phyloP scores from a whole-genome alignment of 208 protist species.

The Leishmania tarentolae region DNA sequence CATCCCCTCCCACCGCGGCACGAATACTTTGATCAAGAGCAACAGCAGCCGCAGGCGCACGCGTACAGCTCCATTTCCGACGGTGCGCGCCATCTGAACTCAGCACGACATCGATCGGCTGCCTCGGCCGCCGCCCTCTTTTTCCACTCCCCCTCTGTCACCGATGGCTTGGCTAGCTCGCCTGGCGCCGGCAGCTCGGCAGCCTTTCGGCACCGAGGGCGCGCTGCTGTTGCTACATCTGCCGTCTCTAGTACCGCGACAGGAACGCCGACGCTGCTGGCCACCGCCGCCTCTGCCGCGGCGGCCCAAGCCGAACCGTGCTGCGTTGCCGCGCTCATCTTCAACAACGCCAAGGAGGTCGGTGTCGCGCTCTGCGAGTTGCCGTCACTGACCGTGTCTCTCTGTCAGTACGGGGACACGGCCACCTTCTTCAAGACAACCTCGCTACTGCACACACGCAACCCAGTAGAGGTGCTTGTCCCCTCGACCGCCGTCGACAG shows the following conservation, averaged over 20 bases:
- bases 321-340: conserved; percentile 72
- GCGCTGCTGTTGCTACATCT: neutral
- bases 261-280: neutral
- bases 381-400: conserved; percentile 59
- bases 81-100: conserved; percentile 27
- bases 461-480: conserved; percentile 80
- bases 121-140: conserved; percentile 20
- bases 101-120: conserved; percentile 23
- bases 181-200: neutral
- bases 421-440: conserved; percentile 70
- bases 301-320: conserved; percentile 29
- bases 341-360: conserved; percentile 75
- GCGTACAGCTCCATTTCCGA: conserved; percentile 30
- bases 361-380: conserved; percentile 72
- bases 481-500: conserved; percentile 55
- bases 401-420: conserved; percentile 82
- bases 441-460: conserved; percentile 64
- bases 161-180: neutral
- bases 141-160: conserved; percentile 8
- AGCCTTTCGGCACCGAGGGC: neutral
- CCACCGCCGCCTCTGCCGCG: conserved; percentile 2
- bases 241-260: conserved; percentile 8
- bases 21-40: neutral
- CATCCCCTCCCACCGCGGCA: neutral
- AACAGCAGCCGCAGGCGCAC: neutral